These are phyloP conservation scores for Pleurotus salmoneostramineus DNA, from an alignment of 768 basidiomycete genomes.

Conservation along the genomic window DNA sequence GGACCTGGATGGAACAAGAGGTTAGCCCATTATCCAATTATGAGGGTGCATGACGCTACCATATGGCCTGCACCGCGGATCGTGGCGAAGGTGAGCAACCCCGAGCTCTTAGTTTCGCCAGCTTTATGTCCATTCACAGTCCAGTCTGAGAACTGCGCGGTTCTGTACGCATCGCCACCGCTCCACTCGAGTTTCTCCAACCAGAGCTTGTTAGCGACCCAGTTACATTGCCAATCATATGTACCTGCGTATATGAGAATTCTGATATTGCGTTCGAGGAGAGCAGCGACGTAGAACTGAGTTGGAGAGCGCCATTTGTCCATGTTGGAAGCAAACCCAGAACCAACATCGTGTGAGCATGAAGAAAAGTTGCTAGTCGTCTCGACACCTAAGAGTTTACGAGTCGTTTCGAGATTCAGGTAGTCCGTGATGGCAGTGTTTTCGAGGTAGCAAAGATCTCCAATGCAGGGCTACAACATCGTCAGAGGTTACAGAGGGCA, in stretches of 20 bases:
- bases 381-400: slow-evolving; percentile 52
- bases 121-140: slow-evolving; percentile 40
- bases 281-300: slow-evolving; percentile 59
- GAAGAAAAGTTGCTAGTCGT: slow-evolving; percentile 47
- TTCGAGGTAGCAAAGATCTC: slow-evolving; percentile 32
- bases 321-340: slow-evolving; percentile 48
- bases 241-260: slow-evolving; percentile 73
- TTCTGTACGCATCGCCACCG: slow-evolving; percentile 47
- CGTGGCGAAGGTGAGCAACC: slow-evolving; percentile 46
- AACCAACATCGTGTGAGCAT: slow-evolving; percentile 50
- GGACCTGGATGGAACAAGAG: slow-evolving; percentile 31
- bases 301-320: slow-evolving; percentile 59
- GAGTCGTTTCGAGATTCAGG: slow-evolving; percentile 52
- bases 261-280: slow-evolving; percentile 75
- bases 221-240: slow-evolving; percentile 80
- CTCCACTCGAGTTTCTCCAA: slow-evolving; percentile 72
- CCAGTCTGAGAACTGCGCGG: slow-evolving; percentile 57
- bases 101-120: slow-evolving; percentile 38
- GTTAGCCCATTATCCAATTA: neutral
- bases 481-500: neutral
- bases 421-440: slow-evolving; percentile 41
- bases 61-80: slow-evolving; percentile 61
- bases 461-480: slow-evolving; percentile 32
- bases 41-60: slow-evolving; percentile 26
- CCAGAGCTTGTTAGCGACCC: slow-evolving; percentile 76